Conservation (phyloP, 208 protist genomes). For the Crithidia brevicula region DNA sequence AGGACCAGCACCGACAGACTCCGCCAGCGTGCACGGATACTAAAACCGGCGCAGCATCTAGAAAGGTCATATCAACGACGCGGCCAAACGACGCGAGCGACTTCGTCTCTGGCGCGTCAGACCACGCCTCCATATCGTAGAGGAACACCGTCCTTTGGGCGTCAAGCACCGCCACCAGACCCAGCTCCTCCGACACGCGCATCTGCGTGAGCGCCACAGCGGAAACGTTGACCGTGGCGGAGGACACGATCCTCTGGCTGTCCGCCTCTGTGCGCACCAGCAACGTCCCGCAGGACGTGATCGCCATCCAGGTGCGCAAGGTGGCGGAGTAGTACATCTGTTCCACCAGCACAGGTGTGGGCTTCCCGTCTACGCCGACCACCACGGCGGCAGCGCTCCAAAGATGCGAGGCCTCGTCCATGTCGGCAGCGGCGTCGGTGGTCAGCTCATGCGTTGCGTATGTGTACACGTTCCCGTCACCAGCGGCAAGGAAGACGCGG, state of each 20-base stretch:
- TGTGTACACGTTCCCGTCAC: constrained; percentile 46
- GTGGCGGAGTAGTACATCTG: constrained; percentile 63
- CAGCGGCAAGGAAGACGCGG: constrained; percentile 57
- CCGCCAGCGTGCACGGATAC: constrained; percentile 50
- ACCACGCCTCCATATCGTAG: constrained; percentile 56
- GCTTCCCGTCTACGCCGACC: background rate
- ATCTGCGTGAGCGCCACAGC: constrained; percentile 30
- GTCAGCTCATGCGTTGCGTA: constrained; percentile 38
- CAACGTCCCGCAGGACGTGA: constrained; percentile 46
- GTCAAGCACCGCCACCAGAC: constrained; percentile 55
- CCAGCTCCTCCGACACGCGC: constrained; percentile 63
- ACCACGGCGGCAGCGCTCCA: constrained; percentile 5
- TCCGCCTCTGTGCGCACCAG: constrained; percentile 52
- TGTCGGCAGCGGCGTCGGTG: constrained; percentile 8
- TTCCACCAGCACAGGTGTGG: constrained; percentile 15
- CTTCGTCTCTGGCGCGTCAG: constrained; percentile 19
- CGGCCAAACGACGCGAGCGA: constrained; percentile 11
- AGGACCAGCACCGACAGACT: constrained; percentile 57
- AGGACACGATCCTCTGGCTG: constrained; percentile 20
- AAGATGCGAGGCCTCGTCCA: background rate
- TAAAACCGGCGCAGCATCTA: constrained; percentile 47
- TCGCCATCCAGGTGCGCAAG: constrained; percentile 47
- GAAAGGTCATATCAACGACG: constrained; percentile 38
- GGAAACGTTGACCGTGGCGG: constrained; percentile 25
- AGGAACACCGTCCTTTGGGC: constrained; percentile 40